Evolutionary conservation across 2,329 filamentous ascomycete genomes (phyloP).

Genomic region (Decorospora gaudefroyi): DNA sequence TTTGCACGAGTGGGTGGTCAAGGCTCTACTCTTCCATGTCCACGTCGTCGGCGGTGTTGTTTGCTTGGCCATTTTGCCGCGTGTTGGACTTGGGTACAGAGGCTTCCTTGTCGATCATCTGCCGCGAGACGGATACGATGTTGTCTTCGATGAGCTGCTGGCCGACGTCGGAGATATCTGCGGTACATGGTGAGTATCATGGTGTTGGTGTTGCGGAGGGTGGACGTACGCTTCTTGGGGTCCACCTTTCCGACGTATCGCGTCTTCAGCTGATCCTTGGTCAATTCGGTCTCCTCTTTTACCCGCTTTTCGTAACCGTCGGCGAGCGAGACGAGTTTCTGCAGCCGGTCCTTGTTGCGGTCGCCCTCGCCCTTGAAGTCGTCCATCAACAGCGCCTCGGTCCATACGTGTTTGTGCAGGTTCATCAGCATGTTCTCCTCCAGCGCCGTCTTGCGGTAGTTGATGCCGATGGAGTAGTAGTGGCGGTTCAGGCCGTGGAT

Average conservation of each 20-base stretch:
- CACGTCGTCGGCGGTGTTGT: conserved; percentile 39
- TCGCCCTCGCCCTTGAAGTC: conserved; percentile 86
- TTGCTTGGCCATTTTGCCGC: conserved; percentile 35
- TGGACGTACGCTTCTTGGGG: conserved; percentile 82
- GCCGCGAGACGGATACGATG: conserved; percentile 95
- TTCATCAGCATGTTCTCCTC: conserved; percentile 99
- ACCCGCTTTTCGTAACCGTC: conserved; percentile 99
- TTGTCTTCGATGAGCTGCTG: conserved; percentile 99
- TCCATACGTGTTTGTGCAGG: conserved; percentile 99
- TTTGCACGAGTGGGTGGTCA: not conserved
- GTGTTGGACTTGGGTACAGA: conserved; percentile 68
- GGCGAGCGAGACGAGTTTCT: conserved; percentile 82
- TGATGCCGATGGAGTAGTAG: conserved; percentile 99
- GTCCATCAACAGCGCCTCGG: conserved; percentile 94
- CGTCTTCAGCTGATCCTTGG: conserved; percentile 96
- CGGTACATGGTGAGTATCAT: conserved; percentile 21
- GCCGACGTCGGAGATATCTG: conserved; percentile 89
- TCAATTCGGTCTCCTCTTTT: conserved; percentile 97
- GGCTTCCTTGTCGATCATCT: conserved; percentile 99
- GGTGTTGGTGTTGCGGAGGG: not conserved
- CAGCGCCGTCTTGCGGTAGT: conserved; percentile 94
- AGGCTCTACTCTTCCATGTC: conserved; percentile 24
- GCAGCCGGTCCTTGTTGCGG: conserved; percentile 84
- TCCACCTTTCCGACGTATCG: conserved; percentile 98
- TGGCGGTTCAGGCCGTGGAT: conserved; percentile 98